phyloP scores from a whole-genome alignment of 257 asterid species.

The Leonotis leonurus region DNA sequence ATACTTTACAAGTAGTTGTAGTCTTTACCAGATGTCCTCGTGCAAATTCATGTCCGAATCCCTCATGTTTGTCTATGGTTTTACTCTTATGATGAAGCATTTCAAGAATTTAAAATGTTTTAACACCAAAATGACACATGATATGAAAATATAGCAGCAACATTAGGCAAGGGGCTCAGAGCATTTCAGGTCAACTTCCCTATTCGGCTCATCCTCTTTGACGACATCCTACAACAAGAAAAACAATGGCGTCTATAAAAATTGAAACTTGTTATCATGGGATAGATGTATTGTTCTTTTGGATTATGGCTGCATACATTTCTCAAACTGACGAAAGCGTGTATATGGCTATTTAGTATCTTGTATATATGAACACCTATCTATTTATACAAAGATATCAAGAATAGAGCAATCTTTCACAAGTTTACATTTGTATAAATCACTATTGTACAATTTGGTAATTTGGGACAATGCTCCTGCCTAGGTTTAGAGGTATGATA shows the following conservation, averaged over 20 bases:
- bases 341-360: background rate
- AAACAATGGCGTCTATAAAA: background rate
- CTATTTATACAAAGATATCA: background rate
- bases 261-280: too few species aligned
- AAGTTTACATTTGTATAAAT: background rate
- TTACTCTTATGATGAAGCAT: conserved; percentile 9
- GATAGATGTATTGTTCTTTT: too few species aligned
- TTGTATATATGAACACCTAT: background rate
- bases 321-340: too few species aligned
- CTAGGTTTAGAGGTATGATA: background rate
- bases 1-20: conserved; percentile 17
- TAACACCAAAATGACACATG: conserved; percentile 14
- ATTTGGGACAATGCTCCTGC: background rate
- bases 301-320: too few species aligned
- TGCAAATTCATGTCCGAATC: conserved; percentile 6
- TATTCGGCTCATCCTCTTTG: conserved; percentile 33
- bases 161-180: conserved; percentile 31
- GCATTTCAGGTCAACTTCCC: conserved; percentile 31
- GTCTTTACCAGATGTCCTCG: conserved; percentile 6
- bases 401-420: background rate
- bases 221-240: conserved; percentile 24
- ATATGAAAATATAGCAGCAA: conserved; percentile 7
- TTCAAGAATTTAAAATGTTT: background rate
- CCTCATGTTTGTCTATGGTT: background rate
- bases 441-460: background rate